Conservation (phyloP, 306 rosid genomes). For the Vigna hirtella region DNA sequence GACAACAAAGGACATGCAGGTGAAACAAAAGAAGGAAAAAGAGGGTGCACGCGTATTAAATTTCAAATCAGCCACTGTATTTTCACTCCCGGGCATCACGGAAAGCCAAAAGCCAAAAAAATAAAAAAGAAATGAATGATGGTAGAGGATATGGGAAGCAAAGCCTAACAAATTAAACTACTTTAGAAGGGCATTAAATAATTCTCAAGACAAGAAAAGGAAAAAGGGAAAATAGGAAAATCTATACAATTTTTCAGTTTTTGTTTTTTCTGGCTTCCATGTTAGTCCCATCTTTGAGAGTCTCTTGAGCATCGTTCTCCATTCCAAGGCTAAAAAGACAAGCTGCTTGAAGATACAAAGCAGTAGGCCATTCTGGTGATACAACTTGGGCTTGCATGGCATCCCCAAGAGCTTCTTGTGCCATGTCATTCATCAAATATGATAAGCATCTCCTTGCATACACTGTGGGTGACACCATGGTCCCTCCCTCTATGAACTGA, state of each 20-base stretch:
- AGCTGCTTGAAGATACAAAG: constrained; percentile 93
- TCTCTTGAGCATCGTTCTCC: constrained; percentile 95
- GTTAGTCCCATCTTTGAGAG: constrained; percentile 84
- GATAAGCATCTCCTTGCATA: constrained; percentile 88
- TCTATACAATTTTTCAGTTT: constrained; percentile 56
- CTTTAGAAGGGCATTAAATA: constrained; percentile 37
- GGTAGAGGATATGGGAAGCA: constrained; percentile 28
- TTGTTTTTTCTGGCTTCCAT: constrained; percentile 82
- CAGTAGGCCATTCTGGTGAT: constrained; percentile 94
- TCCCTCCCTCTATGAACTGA: constrained; percentile 94
- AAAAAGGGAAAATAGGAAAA: neutral
- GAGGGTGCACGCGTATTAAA: constrained; percentile 17
- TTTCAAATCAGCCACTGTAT: constrained; percentile 38
- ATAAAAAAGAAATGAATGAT: neutral
- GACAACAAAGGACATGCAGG: constrained; percentile 12
- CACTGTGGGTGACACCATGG: constrained; percentile 97
- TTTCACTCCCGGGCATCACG: constrained; percentile 14
- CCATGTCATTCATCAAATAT: constrained; percentile 78
- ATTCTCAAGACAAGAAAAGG: constrained; percentile 6
- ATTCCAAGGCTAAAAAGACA: constrained; percentile 85
- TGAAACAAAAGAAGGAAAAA: neutral
- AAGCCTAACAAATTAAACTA: constrained; percentile 35
- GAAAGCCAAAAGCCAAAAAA: constrained; percentile 13
- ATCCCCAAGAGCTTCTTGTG: constrained; percentile 85
- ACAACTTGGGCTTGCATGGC: constrained; percentile 96